Evolutionary conservation across 352 stramenopile species (phyloP).

Genomic region (Pythium periplocum): DNA sequence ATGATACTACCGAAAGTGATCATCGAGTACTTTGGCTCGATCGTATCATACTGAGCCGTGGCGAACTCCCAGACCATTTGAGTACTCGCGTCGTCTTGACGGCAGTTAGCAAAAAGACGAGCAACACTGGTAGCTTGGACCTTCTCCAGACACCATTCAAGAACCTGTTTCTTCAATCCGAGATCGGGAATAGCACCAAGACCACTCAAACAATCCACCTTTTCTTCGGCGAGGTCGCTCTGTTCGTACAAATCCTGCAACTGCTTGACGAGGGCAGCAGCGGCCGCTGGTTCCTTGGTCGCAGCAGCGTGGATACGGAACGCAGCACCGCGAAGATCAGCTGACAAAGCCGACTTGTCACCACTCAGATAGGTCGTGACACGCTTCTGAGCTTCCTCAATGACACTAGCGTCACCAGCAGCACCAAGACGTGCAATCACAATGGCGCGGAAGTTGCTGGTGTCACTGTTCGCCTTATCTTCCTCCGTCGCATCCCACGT

Average conservation of each 20-base stretch:
- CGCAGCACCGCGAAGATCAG: slow-evolving; percentile 51
- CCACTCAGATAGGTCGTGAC: slow-evolving; percentile 47
- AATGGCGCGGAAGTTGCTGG: slow-evolving; percentile 49
- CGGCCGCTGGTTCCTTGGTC: slow-evolving; percentile 2
- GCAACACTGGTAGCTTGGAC: slow-evolving; percentile 32
- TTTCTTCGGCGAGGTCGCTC: slow-evolving; percentile 64
- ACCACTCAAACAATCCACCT: slow-evolving; percentile 46
- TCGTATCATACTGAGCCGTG: not conserved
- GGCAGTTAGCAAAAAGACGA: not conserved
- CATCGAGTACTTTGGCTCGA: not conserved
- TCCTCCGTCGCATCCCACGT: slow-evolving; percentile 38
- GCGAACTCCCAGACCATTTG: not conserved
- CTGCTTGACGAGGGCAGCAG: slow-evolving; percentile 29
- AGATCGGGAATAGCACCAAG: slow-evolving; percentile 45
- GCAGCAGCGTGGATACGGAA: slow-evolving; percentile 40
- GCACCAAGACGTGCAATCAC: slow-evolving; percentile 48
- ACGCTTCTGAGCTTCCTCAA: slow-evolving; percentile 47
- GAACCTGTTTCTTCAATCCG: slow-evolving; percentile 42
- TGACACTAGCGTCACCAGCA: slow-evolving; percentile 40
- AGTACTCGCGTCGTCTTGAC: slow-evolving; percentile 3
- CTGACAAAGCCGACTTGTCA: slow-evolving; percentile 35
- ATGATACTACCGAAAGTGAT: not conserved
- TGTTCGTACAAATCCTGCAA: slow-evolving; percentile 57
- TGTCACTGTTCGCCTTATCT: slow-evolving; percentile 13
- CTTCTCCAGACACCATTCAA: slow-evolving; percentile 67